Evolutionary conservation across 768 basidiomycete species (phyloP), one percentile per base, ranked within the genome.

Genomic region (Leucocoprinus leucothites): DNA sequence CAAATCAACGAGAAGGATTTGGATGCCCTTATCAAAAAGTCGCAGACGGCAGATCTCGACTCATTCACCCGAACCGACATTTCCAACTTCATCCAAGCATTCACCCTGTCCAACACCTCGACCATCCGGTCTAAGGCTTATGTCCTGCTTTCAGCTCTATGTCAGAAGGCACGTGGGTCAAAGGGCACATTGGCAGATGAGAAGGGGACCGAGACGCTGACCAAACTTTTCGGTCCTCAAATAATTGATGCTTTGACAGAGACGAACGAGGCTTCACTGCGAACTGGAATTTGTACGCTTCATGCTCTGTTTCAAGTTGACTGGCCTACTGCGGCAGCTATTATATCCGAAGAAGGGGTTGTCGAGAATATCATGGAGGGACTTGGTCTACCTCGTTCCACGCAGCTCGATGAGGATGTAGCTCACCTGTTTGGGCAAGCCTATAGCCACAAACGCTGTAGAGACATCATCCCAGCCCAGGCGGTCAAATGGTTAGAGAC

Each of bases 281-380:
- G 86, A 16, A 69, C 73, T 13, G 85, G 83, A 9, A 69, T 88
- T 36, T 78, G 82, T 1, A 86, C 92, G 66, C 74, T 94, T 47
- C 74, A 79, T n/a, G 90, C 89, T 0, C 72, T 95, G 18, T 91
- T 93, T 63, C 90, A 93, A 65, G 82, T 93, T n/a, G 90, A 92
- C 60, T 79, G 84, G 69, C 71, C 78, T 49, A 72, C 82, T 1
- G 92, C 89, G 9, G 74, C 84, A 9, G 61, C 75, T 21, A 82
- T 95, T 51, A 84, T 94, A 54, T 68, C 72, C 35, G 74, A 77
- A 48, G 86, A 90, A 57, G 85, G 83, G 3, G 66, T 87, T 14
- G 61, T 86, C 28, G 84, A 88, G 36, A 77, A 78, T 43, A 69
- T 93, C 49, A 75, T 82, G 64, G 91, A 94, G 63, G 77, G 78